Evolutionary conservation across 2,329 filamentous ascomycete genomes (phyloP).

Genomic region (Chrysoporthe cubensis): DNA sequence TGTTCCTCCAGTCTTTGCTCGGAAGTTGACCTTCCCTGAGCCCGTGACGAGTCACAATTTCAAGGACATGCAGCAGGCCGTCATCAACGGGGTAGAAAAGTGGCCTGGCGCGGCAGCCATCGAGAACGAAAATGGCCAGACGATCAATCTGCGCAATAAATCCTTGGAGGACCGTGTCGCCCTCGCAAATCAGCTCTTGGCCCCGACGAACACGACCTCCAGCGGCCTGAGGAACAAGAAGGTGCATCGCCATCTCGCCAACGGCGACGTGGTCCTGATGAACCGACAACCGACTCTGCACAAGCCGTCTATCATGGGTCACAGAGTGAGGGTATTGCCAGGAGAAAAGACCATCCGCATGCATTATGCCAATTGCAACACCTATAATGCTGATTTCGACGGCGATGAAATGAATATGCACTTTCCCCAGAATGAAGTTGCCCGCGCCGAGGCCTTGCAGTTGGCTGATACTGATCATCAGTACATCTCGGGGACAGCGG

Average conservation of each 20-base stretch:
- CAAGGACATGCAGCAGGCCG: conserved; percentile 91
- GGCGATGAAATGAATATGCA: conserved; percentile 99
- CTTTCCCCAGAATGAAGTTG: conserved; percentile 96
- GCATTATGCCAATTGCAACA: conserved; percentile 99
- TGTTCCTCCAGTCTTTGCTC: conserved; percentile 96
- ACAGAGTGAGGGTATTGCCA: conserved; percentile 86
- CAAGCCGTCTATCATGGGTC: conserved; percentile 99
- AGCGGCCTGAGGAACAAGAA: conserved; percentile 89
- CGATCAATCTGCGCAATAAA: conserved; percentile 86
- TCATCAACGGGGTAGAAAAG: conserved; percentile 90
- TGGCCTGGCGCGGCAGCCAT: conserved; percentile 95
- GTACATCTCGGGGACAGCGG: conserved; percentile 90
- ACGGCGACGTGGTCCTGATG: conserved; percentile 97
- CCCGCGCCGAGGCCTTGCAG: conserved; percentile 87
- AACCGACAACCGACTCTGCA: conserved; percentile 97
- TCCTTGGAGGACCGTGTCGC: conserved; percentile 85
- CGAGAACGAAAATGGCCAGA: conserved; percentile 92
- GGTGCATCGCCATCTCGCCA: conserved; percentile 92
- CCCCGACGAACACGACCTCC: conserved; percentile 75
- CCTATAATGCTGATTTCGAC: conserved; percentile 99
- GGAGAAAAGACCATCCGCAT: conserved; percentile 98
- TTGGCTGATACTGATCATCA: conserved; percentile 97
- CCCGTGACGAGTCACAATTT: conserved; percentile 98
- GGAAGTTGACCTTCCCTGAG: conserved; percentile 94
- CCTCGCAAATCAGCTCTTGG: conserved; percentile 89